Conservation (phyloP, 1,284 basidiomycete species). For the Puccinia novopanici region DNA sequence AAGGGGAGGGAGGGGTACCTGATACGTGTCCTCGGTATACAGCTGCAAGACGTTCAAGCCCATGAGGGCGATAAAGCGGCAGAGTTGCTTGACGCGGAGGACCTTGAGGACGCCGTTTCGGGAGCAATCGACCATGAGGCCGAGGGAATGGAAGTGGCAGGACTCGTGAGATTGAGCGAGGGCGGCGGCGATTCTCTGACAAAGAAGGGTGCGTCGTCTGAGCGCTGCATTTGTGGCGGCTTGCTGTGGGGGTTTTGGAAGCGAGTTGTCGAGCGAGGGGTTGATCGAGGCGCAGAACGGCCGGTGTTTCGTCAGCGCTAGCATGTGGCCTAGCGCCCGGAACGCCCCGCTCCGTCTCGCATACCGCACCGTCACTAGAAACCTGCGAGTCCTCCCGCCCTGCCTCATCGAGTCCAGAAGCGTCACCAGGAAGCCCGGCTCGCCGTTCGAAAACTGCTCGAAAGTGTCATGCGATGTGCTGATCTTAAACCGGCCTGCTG, state of each 20-base stretch:
- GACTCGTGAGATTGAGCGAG: not conserved
- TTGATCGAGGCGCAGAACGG: not conserved
- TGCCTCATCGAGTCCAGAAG: not conserved
- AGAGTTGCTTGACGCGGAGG: slow-evolving; percentile 56
- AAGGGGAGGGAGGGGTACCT: not conserved
- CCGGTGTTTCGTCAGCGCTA: slow-evolving; percentile 10
- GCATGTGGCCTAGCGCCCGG: slow-evolving; percentile 34
- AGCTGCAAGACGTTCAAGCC: slow-evolving; percentile 59
- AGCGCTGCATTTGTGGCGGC: not conserved
- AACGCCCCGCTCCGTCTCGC: not conserved
- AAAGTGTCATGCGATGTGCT: slow-evolving; percentile 28
- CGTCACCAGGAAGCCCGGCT: not conserved
- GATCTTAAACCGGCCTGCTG: not conserved
- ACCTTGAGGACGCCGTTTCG: slow-evolving; percentile 59
- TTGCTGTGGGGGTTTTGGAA: not conserved
- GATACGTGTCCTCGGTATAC: slow-evolving; percentile 51
- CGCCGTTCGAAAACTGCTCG: slow-evolving; percentile 21
- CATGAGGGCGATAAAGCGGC: slow-evolving; percentile 57
- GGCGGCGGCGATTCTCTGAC: not conserved
- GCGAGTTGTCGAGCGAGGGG: not conserved
- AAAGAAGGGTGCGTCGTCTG: not conserved
- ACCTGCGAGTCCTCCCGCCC: not conserved
- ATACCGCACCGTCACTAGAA: slow-evolving; percentile 24
- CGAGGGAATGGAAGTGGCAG: slow-evolving; percentile 54
- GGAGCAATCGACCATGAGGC: slow-evolving; percentile 61